Evolutionary conservation across 306 rosid genomes (phyloP), one percentile per base, ranked within the genome.

Genomic region (Inga oerstediana): DNA sequence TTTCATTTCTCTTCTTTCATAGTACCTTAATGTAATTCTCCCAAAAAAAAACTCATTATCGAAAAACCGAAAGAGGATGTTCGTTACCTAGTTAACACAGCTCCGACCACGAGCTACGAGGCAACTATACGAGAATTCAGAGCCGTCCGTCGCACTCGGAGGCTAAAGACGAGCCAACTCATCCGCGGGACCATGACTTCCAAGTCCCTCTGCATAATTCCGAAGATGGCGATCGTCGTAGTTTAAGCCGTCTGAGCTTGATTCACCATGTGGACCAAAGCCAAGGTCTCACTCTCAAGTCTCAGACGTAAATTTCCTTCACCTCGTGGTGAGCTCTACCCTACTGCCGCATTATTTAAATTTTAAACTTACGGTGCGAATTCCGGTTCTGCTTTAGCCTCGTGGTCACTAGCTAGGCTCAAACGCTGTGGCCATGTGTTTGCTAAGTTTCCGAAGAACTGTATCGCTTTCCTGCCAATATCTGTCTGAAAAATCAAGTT

Each of bases 401-500:
- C 27, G 22, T 8, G n/a, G 10, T 67, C 14, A 35, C 24, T 37
- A 39, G 49, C 16, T 4, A 19, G 49, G 49, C 51, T 17, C 74
- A 22, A 69, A 24, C 35, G 10, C 37, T 56, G 82, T 13, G 16
- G 39, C 68, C 34, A 83, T 46, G 86, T 8, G 5, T 81, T 78
- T 72, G 16, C 76, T 72, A 24, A 24, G 27, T 24, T 24, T 24
- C 27, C 27, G 30, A 27, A 27, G 30, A 27, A 0, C 30, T 27
- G 30, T 27, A 27, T 27, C 30, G 30, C 30, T 78, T 76, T 85
- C 83, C 67, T 79, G 86, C 32, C 88, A 73, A 22, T 72, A 75
- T 61, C 84, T 74, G 20, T 52, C 39, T 2, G 78, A 22, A 5
- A 74, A 78, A 27, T 66, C 79, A 6, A 37, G 8, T 37, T 15